These are phyloP conservation scores for Colletotrichum tropicale DNA, from an alignment of 2,329 filamentous ascomycete genomes.

Conservation along the genomic window DNA sequence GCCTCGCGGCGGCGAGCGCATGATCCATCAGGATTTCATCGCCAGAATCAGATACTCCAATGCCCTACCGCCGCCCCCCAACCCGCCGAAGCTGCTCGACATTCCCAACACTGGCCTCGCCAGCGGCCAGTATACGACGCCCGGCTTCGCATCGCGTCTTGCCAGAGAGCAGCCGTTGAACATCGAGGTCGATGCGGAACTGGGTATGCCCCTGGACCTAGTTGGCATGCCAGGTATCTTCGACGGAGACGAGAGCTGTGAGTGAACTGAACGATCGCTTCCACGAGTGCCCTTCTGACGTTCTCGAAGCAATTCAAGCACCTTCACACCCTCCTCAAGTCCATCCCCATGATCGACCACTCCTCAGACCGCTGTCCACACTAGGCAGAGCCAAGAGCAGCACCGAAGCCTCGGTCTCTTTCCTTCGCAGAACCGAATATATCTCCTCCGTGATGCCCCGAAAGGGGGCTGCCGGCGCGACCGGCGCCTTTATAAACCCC, in stretches of 20 bases:
- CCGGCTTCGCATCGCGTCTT: constrained; percentile 86
- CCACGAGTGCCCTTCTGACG: constrained; percentile 12
- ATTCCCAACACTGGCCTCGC: constrained; percentile 92
- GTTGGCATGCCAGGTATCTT: constrained; percentile 95
- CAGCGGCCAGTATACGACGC: constrained; percentile 86
- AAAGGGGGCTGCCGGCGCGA: constrained; percentile 53
- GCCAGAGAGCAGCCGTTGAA: constrained; percentile 92
- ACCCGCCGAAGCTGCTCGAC: constrained; percentile 94
- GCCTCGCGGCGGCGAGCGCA: constrained; percentile 56
- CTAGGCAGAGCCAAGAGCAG: constrained; percentile 83
- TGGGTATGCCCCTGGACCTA: constrained; percentile 96
- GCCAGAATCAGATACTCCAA: constrained; percentile 95
- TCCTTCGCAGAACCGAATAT: constrained; percentile 95
- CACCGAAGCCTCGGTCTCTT: constrained; percentile 78
- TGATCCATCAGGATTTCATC: constrained; percentile 93
- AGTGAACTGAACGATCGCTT: constrained; percentile 31
- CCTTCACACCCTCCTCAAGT: constrained; percentile 72
- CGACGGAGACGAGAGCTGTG: constrained; percentile 93
- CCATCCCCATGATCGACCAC: constrained; percentile 82
- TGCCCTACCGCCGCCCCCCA: constrained; percentile 90
- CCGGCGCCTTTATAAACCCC: constrained; percentile 32
- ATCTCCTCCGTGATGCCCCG: constrained; percentile 70
- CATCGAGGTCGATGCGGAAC: constrained; percentile 95
- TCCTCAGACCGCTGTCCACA: constrained; percentile 82
- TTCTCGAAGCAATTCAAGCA: constrained; percentile 75